Percentiles rank a stretch among this genome's conserved stretches.
phyloP scores from a whole-genome alignment of 768 basidiomycete species.

The Dioszegia hungarica region DNA sequence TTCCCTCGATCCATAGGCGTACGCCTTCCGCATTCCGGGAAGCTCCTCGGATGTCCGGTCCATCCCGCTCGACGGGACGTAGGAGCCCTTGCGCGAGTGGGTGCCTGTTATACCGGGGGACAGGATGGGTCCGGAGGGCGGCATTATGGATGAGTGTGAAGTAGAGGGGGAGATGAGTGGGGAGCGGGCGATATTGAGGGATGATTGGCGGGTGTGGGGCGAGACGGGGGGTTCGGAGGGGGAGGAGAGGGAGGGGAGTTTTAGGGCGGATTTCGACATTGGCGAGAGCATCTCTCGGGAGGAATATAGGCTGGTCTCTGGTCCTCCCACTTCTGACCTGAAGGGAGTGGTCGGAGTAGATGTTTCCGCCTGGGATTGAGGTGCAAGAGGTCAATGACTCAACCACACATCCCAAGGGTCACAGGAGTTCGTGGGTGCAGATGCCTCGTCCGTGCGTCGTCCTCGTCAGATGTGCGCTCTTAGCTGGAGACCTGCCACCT shows the following conservation, averaged over 20 bases:
- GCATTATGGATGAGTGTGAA: not conserved
- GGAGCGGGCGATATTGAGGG: constrained; percentile 15
- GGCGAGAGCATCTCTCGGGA: no score
- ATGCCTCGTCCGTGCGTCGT: no score
- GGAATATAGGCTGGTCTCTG: no score
- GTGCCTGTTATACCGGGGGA: not conserved
- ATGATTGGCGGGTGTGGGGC: constrained; percentile 8
- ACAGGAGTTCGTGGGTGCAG: no score
- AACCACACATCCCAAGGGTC: no score
- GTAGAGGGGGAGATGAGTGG: constrained; percentile 13
- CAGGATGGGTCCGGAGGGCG: no score
- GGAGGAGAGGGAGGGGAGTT: not conserved
- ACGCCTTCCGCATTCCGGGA: not conserved
- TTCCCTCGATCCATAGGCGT: not conserved
- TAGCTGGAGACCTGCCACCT: no score
- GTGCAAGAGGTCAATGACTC: no score
- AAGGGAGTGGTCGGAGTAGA: no score
- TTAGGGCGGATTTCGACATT: not conserved
- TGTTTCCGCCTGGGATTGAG: no score
- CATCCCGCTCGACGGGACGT: not conserved
- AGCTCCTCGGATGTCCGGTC: not conserved
- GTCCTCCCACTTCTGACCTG: no score
- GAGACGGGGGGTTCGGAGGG: not conserved
- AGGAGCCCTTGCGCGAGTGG: not conserved
- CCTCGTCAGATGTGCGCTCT: no score